phyloP scores from a whole-genome alignment of 2,329 filamentous ascomycete genomes.

The Eurotiales sp. region DNA sequence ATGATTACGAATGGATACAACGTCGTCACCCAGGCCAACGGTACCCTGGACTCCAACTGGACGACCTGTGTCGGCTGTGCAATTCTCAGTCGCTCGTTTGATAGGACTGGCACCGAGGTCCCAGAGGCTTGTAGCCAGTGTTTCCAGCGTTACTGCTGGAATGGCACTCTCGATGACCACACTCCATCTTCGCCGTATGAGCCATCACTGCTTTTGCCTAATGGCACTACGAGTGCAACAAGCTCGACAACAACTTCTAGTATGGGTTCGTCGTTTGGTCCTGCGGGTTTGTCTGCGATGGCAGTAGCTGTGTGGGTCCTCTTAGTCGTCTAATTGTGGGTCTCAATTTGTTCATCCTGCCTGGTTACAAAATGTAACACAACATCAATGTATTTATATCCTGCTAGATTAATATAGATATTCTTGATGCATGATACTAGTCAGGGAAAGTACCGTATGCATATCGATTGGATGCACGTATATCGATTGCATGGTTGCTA shows the following conservation, averaged over 20 bases:
- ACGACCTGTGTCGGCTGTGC: conserved; percentile 82
- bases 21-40: conserved; percentile 79
- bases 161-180: conserved; percentile 60
- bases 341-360: not conserved
- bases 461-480: too few relatives aligned
- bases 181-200: conserved; percentile 38
- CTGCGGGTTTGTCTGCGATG: not conserved
- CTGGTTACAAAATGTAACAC: too few relatives aligned
- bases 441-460: too few relatives aligned
- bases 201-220: conserved; percentile 26
- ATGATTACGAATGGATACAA: conserved; percentile 70
- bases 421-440: too few relatives aligned
- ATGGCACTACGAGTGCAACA: not conserved
- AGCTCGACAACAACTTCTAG: not conserved
- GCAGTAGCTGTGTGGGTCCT: not conserved
- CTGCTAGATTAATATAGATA: too few relatives aligned
- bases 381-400: too few relatives aligned
- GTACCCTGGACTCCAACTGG: conserved; percentile 70
- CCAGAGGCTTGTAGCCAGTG: conserved; percentile 71
- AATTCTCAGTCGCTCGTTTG: conserved; percentile 70
- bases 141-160: conserved; percentile 86
- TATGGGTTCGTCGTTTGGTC: not conserved
- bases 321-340: not conserved
- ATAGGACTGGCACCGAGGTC: conserved; percentile 63
- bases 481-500: too few relatives aligned